phyloP scores from a whole-genome alignment of 495 filamentous ascomycete genomes.

The Massariosphaeria phaeospora region DNA sequence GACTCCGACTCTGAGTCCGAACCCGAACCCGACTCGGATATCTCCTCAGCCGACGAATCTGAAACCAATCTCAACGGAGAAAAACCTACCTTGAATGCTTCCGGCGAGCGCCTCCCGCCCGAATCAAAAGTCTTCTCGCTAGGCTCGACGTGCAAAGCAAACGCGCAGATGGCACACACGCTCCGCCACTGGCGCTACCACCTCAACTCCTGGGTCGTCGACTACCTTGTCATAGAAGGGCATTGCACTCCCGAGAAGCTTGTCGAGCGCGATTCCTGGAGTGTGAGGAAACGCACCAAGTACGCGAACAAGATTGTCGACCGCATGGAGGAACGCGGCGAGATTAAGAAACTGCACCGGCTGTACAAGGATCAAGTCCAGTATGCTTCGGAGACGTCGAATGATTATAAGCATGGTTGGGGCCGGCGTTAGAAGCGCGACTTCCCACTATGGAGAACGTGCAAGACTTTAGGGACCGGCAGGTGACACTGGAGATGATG shows the following conservation, averaged over 20 bases:
- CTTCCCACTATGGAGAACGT: too few species aligned
- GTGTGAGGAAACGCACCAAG: constrained; percentile 48
- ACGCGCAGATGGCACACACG: constrained; percentile 64
- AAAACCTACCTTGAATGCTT: constrained; percentile 30
- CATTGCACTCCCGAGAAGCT: constrained; percentile 51
- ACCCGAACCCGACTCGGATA: constrained; percentile 6
- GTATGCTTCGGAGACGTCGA: constrained; percentile 48
- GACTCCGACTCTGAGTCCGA: constrained; percentile 37
- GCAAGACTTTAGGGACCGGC: too few species aligned
- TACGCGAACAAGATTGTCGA: constrained; percentile 56
- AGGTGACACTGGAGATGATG: too few species aligned
- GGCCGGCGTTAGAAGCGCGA: constrained; percentile 10
- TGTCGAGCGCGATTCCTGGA: constrained; percentile 51
- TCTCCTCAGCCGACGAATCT: constrained; percentile 31
- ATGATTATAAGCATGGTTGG: constrained; percentile 22
- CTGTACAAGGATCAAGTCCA: constrained; percentile 58
- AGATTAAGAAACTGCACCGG: constrained; percentile 54
- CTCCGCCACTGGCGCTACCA: constrained; percentile 72
- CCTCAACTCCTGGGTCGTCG: constrained; percentile 65
- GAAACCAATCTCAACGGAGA: constrained; percentile 30
- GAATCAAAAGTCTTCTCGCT: constrained; percentile 35
- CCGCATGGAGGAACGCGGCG: constrained; percentile 51
- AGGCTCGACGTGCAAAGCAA: constrained; percentile 57
- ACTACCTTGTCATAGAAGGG: constrained; percentile 54
- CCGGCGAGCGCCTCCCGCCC: constrained; percentile 35